phyloP scores from a whole-genome alignment of 2,329 filamentous ascomycete species.

The Ophiostoma himal-ulmi region DNA sequence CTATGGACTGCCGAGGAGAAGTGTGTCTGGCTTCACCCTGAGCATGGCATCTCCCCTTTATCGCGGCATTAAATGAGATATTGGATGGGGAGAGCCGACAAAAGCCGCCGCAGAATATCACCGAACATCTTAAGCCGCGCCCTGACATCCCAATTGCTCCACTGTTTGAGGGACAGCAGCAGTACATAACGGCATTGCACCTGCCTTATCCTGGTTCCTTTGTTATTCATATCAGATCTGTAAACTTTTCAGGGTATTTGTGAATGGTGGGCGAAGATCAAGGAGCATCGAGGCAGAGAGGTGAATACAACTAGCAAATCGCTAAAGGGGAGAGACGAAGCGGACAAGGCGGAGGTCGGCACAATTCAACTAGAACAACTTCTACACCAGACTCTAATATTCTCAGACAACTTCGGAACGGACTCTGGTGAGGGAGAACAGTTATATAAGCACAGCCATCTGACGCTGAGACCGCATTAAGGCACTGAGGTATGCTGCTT shows the following conservation, averaged over 20 bases:
- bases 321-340: too few relatives aligned
- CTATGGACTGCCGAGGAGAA: not conserved
- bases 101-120: slow-evolving; percentile 14
- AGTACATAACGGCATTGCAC: not conserved
- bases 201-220: not conserved
- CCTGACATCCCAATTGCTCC: not conserved
- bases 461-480: too few relatives aligned
- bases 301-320: too few relatives aligned
- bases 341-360: too few relatives aligned
- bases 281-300: too few relatives aligned
- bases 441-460: not conserved
- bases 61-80: not conserved
- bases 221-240: too few relatives aligned
- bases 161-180: not conserved
- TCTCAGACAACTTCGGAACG: too few relatives aligned
- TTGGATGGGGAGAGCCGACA: slow-evolving; percentile 11
- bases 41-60: not conserved
- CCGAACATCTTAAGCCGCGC: not conserved
- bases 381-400: too few relatives aligned
- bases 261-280: too few relatives aligned
- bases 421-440: not conserved
- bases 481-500: too few relatives aligned
- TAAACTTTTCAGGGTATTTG: too few relatives aligned
- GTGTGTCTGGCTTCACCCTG: not conserved
- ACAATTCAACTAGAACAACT: too few relatives aligned